Evolutionary conservation across 83 land plant species (phyloP).

Genomic region (Picea abies): DNA sequence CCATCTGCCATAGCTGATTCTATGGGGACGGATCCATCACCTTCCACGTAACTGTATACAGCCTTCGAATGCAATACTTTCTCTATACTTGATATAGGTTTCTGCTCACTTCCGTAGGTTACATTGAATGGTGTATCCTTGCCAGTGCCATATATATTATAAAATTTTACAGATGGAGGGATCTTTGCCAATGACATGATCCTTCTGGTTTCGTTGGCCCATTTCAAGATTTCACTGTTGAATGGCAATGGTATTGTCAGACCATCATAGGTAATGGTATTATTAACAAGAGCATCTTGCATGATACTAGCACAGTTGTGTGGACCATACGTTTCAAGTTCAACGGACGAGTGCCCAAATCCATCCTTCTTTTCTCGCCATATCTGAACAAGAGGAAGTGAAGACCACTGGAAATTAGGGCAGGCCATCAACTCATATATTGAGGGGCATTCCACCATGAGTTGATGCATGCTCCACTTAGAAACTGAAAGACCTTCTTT

Average conservation of each 20-base stretch:
- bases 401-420: too few species aligned
- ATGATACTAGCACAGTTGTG: too few species aligned
- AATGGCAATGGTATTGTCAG: conserved; percentile 60
- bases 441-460: conserved; percentile 28
- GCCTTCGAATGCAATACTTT: conserved; percentile 33
- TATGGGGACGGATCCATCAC: too few species aligned
- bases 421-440: too few species aligned
- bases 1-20: conserved; percentile 94
- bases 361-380: too few species aligned
- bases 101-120: conserved; percentile 84
- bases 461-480: conserved; percentile 99
- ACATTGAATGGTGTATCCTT: conserved; percentile 74
- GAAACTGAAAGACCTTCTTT: conserved; percentile 89
- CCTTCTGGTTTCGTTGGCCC: conserved; percentile 67
- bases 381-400: too few species aligned
- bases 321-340: not conserved
- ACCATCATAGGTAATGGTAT: conserved; percentile 63
- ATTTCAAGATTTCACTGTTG: conserved; percentile 64
- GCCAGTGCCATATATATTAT: conserved; percentile 78
- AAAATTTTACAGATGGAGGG: conserved; percentile 73
- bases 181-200: conserved; percentile 59
- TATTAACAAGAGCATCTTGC: conserved; percentile 30
- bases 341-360: conserved; percentile 34
- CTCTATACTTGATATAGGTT: conserved; percentile 57
- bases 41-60: too few species aligned